These are phyloP conservation scores for Tolypocladium pustulatum DNA, from an alignment of 2,329 filamentous ascomycete genomes.

Conservation along the genomic window DNA sequence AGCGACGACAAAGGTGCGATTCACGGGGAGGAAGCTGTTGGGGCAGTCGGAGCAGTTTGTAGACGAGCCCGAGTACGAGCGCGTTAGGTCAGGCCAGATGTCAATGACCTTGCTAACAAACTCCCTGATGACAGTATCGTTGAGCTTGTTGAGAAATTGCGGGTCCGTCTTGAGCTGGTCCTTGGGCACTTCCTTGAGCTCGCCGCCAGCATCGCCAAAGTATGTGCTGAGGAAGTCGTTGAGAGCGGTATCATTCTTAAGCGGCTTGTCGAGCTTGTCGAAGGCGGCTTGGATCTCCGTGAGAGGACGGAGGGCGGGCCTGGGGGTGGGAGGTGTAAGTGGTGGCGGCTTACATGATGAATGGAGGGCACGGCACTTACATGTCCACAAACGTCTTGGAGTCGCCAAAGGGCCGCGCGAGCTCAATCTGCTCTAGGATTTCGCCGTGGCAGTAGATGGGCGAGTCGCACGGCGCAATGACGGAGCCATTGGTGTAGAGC, in stretches of 20 bases:
- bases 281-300: conserved; percentile 53
- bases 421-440: conserved; percentile 49
- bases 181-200: conserved; percentile 43
- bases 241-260: conserved; percentile 53
- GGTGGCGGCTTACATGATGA: background rate
- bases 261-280: conserved; percentile 45
- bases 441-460: conserved; percentile 58
- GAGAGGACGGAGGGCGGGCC: conserved; percentile 49
- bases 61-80: conserved; percentile 40
- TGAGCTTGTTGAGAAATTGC: conserved; percentile 44
- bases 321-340: conserved; percentile 11
- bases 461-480: conserved; percentile 55
- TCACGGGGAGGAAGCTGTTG: conserved; percentile 55
- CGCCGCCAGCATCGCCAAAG: conserved; percentile 53
- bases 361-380: conserved; percentile 24
- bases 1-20: conserved; percentile 59
- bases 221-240: conserved; percentile 50
- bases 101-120: conserved; percentile 55
- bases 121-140: conserved; percentile 47
- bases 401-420: conserved; percentile 53
- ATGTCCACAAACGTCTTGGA: conserved; percentile 65
- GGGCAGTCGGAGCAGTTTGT: conserved; percentile 49
- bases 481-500: conserved; percentile 49
- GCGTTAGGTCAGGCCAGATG: conserved; percentile 59
- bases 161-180: conserved; percentile 44